Percentiles rank a stretch among this genome's conserved stretches.
These are phyloP conservation scores for Odonthalia washingtoniensis DNA, from an alignment of 31 red algal species.

Conservation along the genomic window DNA sequence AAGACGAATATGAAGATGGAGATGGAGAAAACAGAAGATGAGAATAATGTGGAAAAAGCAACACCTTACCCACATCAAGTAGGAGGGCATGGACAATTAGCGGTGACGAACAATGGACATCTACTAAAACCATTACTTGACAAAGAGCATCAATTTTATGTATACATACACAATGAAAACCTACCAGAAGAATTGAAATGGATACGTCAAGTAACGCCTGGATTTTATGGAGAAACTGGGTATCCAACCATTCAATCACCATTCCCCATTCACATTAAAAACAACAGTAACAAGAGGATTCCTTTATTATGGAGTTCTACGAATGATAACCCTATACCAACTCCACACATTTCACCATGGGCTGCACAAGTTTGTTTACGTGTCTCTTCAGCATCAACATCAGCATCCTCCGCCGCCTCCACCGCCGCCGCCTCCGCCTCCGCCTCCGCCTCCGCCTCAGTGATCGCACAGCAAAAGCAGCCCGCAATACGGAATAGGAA, in stretches of 20 bases:
- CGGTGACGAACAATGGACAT: slow-evolving; percentile 30
- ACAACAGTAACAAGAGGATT: no score
- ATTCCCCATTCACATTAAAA: neutral
- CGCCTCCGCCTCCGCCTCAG: slow-evolving; percentile 44
- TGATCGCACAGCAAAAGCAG: neutral
- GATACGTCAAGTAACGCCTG: slow-evolving; percentile 74
- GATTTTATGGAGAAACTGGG: slow-evolving; percentile 61
- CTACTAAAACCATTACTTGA: slow-evolving; percentile 79
- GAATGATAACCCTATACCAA: neutral
- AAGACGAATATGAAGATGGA: no score
- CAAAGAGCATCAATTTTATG: slow-evolving; percentile 89
- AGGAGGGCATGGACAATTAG: slow-evolving; percentile 88
- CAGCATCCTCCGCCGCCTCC: neutral
- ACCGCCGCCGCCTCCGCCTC: neutral
- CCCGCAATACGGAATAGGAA: neutral
- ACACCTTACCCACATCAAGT: slow-evolving; percentile 95
- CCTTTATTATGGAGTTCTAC: neutral
- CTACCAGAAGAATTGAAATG: slow-evolving; percentile 55
- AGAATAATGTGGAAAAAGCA: no score
- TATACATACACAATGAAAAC: slow-evolving; percentile 60
- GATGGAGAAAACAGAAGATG: no score
- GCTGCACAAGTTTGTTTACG: neutral
- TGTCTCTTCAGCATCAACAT: neutral
- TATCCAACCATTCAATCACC: neutral
- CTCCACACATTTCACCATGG: neutral